A percentile compares a stretch with the other conserved stretches of the same genome.
These are phyloP conservation scores for Ricinus communis DNA, from an alignment of 345 rosid genomes.

Conservation along the genomic window DNA sequence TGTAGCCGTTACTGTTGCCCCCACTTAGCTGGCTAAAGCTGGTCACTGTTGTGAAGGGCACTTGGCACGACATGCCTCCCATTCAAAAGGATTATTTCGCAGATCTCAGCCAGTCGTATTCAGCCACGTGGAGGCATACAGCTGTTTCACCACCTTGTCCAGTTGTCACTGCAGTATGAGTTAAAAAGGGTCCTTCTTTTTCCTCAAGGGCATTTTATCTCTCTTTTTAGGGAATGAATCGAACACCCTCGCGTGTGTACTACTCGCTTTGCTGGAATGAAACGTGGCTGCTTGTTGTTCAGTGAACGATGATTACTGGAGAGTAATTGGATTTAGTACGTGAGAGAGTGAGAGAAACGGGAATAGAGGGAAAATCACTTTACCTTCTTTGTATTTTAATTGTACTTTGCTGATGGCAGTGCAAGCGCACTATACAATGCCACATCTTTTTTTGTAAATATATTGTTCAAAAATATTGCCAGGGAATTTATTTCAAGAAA, in stretches of 20 bases:
- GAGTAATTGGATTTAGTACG: not conserved
- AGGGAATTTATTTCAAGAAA: conserved; percentile 20
- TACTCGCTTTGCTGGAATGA: not conserved
- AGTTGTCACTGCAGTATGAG: conserved; percentile 44
- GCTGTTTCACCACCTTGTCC: conserved; percentile 41
- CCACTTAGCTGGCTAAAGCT: conserved; percentile 36
- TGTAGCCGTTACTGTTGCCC: conserved; percentile 18
- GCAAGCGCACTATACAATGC: conserved; percentile 5
- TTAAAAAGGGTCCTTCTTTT: conserved; percentile 25
- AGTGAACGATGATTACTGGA: not conserved
- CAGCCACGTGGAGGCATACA: conserved; percentile 18
- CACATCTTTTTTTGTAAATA: not conserved
- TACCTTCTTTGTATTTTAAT: conserved; percentile 12
- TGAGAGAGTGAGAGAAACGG: not conserved
- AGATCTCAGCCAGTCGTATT: not conserved
- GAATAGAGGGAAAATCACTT: conserved; percentile 13
- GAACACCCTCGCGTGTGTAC: not conserved
- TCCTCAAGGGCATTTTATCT: conserved; percentile 17
- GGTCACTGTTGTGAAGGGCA: conserved; percentile 22
- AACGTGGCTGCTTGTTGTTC: no score
- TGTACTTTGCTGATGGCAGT: conserved; percentile 18
- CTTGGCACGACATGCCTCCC: conserved; percentile 23
- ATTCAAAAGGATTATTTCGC: conserved; percentile 1
- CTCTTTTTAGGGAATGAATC: not conserved
- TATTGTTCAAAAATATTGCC: not conserved